Evolutionary conservation across 306 rosid genomes (phyloP).

Genomic region (Hylodesmum podocarpum): DNA sequence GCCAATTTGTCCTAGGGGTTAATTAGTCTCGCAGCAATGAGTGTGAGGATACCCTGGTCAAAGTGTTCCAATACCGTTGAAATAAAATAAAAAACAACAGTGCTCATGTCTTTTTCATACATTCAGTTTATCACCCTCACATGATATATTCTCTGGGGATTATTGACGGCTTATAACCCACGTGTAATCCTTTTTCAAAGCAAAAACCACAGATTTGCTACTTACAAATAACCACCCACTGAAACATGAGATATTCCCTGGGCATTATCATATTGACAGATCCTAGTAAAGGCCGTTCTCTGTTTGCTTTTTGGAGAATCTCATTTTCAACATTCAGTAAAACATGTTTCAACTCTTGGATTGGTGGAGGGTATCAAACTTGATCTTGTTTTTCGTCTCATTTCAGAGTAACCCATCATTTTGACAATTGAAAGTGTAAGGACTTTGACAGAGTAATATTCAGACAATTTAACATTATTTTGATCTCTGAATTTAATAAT

Average conservation of each 20-base stretch:
- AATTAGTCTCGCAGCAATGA: not conserved
- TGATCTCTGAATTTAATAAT: no score
- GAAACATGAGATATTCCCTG: not conserved
- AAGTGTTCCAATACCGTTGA: not conserved
- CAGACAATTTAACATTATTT: no score
- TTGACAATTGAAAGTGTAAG: no score
- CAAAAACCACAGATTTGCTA: constrained; percentile 1
- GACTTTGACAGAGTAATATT: no score
- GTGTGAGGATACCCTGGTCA: not conserved
- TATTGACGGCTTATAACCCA: no score
- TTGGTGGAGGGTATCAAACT: not conserved
- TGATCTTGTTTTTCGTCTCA: not conserved
- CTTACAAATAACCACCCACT: not conserved
- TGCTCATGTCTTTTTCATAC: not conserved
- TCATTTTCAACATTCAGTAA: not conserved
- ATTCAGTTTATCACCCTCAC: not conserved
- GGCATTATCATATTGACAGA: not conserved
- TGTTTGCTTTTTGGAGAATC: not conserved
- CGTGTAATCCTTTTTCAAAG: not conserved
- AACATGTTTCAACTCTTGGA: not conserved
- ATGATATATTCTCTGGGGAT: no score
- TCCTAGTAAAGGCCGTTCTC: no score
- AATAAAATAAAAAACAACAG: not conserved
- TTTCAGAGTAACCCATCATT: no score
- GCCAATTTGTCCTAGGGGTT: not conserved